Base-by-base conservation (phyloP, 2,329 filamentous ascomycete species). In the Domatiomyces globalis region DNA sequence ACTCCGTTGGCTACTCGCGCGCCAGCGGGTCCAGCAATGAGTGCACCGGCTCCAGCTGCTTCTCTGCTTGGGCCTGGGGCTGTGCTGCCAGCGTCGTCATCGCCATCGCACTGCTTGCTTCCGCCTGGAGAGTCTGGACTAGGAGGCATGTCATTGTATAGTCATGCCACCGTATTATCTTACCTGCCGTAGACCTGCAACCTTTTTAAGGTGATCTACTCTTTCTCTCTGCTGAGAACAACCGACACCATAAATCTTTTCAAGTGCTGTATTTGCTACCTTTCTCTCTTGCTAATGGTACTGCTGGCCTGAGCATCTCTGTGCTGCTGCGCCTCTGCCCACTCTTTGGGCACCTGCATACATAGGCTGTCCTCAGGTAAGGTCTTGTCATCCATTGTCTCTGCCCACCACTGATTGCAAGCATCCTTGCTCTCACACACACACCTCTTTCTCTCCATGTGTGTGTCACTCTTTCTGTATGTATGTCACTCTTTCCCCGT, bases 121-220 rank as follows among this genome's bases (percentile, higher is more conserved):
- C 79, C 74, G 88, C 88, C 5, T 95, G 88, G 89, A 84, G 83
- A 66, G 85, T 86, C 0, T 95, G 89, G 89, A 76, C 75, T 56
- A 76, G 77, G 62, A 77, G 86, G 53, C 86, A 85, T 0, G 80
- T 95, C 64, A 77, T 87, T 49, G 79, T 85, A 48, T 78, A 58
- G 56, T 39, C 12, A 2, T 15, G 33, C 12, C 33, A 9, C 9
- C 29, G 22, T 25, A n/a, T n/a, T n/a, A n/a, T n/a, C n/a, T 12
- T 33, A 5, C 10, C 15, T 39, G 33, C 12, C 9, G 5, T 39
- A 39, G 33, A 39, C 33, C 15, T 10, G 4, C 33, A 15, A 15
- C 33, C 33, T 3, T 39, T 39, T 15, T 15, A 39, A 25, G 22
- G 22, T 6, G 6, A 25, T 25, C 22, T 6, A 25, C 22, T 25